Evolutionary conservation across 306 rosid species (phyloP), one percentile per base, ranked within the genome.

Genomic region (Sophora flavescens): DNA sequence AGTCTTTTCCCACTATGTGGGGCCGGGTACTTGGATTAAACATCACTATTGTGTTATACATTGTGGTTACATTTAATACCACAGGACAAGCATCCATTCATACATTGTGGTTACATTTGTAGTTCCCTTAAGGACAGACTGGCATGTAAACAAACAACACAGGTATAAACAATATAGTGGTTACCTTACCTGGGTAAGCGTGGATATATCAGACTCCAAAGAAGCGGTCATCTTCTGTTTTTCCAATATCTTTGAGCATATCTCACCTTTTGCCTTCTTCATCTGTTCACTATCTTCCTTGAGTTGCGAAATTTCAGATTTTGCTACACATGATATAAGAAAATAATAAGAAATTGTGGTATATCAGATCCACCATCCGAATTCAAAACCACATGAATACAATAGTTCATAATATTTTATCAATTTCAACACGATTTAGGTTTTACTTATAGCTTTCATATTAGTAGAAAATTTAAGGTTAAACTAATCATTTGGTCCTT

Each of bases 241-340:
- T 78, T 85, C 95, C 81, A 95, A 73, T 59, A 90, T 89, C 85
- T 81, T 84, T 4, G 83, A 89, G 91, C 98, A 90, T 61, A 89
- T 69, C 73, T 90, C 91, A n/a, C 89, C 93, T 82, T 87, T 90
- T 0, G 79, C 81, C 51, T 57, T 78, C 76, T 42, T 47, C 90
- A 90, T 89, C 63, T 75, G 61, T 16, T 87, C 96, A 66, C 78
- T 58, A 15, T 90, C 97, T 67, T 82, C 89, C 50, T 75, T 82
- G 68, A 86, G 66, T 74, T 63, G 74, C 33, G 50, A 73, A 50
- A 78, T 81, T 72, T 82, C 88, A 58, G 90, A 84, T 89, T 81
- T 90, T 62, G 84, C 98, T 94, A 81, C 83, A 79, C 41, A 64
- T 6, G 48, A 45, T 6, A 62, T 1, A 53, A 81, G 33, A 53